Base-by-base conservation (phyloP, 495 filamentous ascomycete genomes). In the Hypoxylon lenormandii region DNA sequence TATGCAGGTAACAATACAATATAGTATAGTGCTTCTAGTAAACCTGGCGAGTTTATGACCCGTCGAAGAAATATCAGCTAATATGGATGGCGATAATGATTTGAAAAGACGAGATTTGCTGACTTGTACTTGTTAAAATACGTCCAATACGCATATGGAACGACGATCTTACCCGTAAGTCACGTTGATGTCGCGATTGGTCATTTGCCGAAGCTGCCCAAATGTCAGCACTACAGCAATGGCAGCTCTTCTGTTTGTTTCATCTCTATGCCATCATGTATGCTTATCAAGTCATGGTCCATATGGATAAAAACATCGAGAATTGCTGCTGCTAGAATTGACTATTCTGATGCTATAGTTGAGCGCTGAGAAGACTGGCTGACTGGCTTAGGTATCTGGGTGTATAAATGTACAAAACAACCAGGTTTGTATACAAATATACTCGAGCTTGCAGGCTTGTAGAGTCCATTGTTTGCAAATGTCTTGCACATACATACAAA, bases 131-230 rank as follows among this genome's bases (percentile, higher is more conserved):
- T 28, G 3, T 22, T 23, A 40, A 49, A 55, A 15, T 26, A n/a
- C 16, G 46, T 15, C 10, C 30, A 51, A 33, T 54, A 33, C 30
- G 10, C 30, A 33, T 33, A 1, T 33, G 51, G 21, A 36, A 28
- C 19, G 60, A 30, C 28, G 56, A 64, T 64, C 60, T 55, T 70
- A 52, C 15, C 50, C 19, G 43, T 15, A 40, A 52, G 42, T 48
- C 10, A 47, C 47, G 40, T 64, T 55, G 48, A 54, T 64, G 53
- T 30, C 42, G 49, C 49, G 66, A 60, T 60, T 30, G 37, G 47
- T 54, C n/a, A 60, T 60, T 70, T 60, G 36, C 43, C 60, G 30
- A 42, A 33, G 1, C 6, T 55, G 19, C 16, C 33, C 49, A 70
- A 28, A 28, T 53, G 33, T 64, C 42, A 64, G 50, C 51, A 56